Base-by-base conservation (phyloP, 768 basidiomycete species). In the Suillus placidus region DNA sequence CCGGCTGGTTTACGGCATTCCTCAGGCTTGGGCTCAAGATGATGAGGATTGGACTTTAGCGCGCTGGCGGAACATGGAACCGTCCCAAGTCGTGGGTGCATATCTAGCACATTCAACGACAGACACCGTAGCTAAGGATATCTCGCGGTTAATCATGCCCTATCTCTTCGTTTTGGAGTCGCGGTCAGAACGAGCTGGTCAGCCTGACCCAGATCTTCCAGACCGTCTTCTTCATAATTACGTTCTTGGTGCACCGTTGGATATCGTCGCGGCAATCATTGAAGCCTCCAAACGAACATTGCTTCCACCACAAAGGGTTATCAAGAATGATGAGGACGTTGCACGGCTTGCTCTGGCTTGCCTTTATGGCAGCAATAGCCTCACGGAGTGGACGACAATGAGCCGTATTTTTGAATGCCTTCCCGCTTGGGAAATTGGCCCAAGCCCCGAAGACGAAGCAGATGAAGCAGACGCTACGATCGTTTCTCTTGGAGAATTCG, bases 381-480 rank as follows among this genome's bases (percentile, higher is more conserved):
- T 89, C 40, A 81, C 87, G 65, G 84, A 89, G 69, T 97, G 93
- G 94, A 72, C 87, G 1, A 88, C 82, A 5, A 98, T 97, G 95
- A 93, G 91, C 69, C 81, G 82, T 38, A 93, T 99, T 60, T 98
- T 99, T 75, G 97, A 99, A 74, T 99, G 96, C 73, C 83, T 99
- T 38, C 97, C 97, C 0, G 97, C 90, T 4, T 97, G 96, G 94
- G 89, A 88, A 64, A 80, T 88, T 51, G 67, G 77, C 9, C 74
- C 75, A 49, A 83, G 82, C n/a, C 85, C 83, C 47, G 86, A 89
- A 56, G 83, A 84, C 49, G 85, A 92, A 65, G 86, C 83, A 58
- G 94, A 94, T 66, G 87, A 87, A 60, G 89, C 88, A n/a, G 89
- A 95, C 61, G 90, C 90, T 7, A 96, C 94, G 0, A 82, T 97